Percentiles rank a stretch among this genome's conserved stretches.
phyloP scores from a whole-genome alignment of 1,139 yeast genomes.

The Suhomyces bribrorum region DNA sequence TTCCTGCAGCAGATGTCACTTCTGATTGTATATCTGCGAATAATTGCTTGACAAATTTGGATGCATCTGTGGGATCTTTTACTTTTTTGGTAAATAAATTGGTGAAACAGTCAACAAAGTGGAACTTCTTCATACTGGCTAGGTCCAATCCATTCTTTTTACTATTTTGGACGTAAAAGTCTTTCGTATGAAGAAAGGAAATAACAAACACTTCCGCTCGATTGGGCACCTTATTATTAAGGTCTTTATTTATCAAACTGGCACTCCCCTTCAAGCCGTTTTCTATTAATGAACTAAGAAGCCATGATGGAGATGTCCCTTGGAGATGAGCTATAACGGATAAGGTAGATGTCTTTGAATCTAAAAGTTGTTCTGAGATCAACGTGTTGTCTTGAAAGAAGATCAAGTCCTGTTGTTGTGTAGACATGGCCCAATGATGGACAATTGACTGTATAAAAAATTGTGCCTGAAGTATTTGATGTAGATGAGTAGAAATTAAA shows the following conservation, averaged over 20 bases:
- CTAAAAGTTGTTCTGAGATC: conserved; percentile 30
- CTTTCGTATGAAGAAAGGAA: conserved; percentile 45
- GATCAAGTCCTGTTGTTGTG: conserved; percentile 59
- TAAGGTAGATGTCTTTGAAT: conserved; percentile 26
- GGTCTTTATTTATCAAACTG: conserved; percentile 36
- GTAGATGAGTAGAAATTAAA: neutral
- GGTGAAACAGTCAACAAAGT: conserved; percentile 47
- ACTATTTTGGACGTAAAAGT: conserved; percentile 38
- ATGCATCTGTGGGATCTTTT: conserved; percentile 24
- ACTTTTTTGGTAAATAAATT: conserved; percentile 38
- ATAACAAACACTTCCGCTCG: conserved; percentile 40
- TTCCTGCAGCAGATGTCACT: neutral
- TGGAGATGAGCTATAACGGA: conserved; percentile 55
- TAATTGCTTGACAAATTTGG: conserved; percentile 17
- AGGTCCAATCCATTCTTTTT: conserved; percentile 49
- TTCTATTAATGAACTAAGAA: conserved; percentile 51
- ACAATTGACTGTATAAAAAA: too few relatives aligned
- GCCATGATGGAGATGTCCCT: conserved; percentile 72
- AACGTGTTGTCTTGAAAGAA: conserved; percentile 57
- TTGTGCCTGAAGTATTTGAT: too few relatives aligned
- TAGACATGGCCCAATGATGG: conserved; percentile 5
- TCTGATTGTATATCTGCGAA: conserved; percentile 23
- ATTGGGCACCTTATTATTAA: conserved; percentile 20
- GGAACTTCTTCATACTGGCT: conserved; percentile 28
- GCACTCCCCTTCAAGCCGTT: conserved; percentile 46